Percentiles rank a stretch among this genome's conserved stretches.
Conservation (phyloP, 306 rosid genomes). For the Chamaecrista fasciculata region DNA sequence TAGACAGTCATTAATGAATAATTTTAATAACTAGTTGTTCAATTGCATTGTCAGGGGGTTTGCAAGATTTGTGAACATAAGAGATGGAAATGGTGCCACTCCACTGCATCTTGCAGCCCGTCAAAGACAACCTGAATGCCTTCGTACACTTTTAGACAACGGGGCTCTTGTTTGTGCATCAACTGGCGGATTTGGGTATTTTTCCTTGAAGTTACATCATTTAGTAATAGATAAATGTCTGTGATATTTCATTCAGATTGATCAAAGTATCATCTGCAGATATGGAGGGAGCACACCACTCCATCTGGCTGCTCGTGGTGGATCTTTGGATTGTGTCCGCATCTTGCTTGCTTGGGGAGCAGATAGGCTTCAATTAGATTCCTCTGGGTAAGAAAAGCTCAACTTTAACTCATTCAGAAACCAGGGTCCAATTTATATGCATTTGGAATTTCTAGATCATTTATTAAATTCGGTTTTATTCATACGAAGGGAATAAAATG, state of each 20-base stretch:
- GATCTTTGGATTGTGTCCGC: slow-evolving; percentile 79
- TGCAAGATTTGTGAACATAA: slow-evolving; percentile 81
- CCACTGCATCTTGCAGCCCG: slow-evolving; percentile 89
- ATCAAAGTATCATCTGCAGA: slow-evolving; percentile 50
- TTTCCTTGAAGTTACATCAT: slow-evolving; percentile 9
- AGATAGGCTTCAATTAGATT: slow-evolving; percentile 73
- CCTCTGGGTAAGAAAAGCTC: slow-evolving; percentile 58
- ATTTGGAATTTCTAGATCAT: slow-evolving; percentile 2
- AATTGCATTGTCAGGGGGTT: slow-evolving; percentile 67
- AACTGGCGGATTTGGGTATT: slow-evolving; percentile 76
- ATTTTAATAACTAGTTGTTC: slow-evolving; percentile 1
- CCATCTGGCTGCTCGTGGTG: slow-evolving; percentile 87
- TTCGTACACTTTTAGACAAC: slow-evolving; percentile 64
- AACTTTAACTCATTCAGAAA: not conserved
- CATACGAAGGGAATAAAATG: not conserved
- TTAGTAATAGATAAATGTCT: slow-evolving; percentile 3
- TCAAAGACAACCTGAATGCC: slow-evolving; percentile 56
- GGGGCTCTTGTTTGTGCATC: slow-evolving; percentile 88
- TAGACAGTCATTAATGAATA: not conserved
- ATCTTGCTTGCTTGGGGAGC: slow-evolving; percentile 93
- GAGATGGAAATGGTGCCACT: slow-evolving; percentile 86
- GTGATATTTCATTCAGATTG: slow-evolving; percentile 34
- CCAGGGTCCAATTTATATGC: too few relatives aligned
- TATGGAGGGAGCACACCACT: slow-evolving; percentile 80
- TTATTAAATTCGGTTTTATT: slow-evolving; percentile 9